These are phyloP conservation scores for Penicillium canescens DNA, from an alignment of 495 filamentous ascomycete genomes.

Conservation along the genomic window DNA sequence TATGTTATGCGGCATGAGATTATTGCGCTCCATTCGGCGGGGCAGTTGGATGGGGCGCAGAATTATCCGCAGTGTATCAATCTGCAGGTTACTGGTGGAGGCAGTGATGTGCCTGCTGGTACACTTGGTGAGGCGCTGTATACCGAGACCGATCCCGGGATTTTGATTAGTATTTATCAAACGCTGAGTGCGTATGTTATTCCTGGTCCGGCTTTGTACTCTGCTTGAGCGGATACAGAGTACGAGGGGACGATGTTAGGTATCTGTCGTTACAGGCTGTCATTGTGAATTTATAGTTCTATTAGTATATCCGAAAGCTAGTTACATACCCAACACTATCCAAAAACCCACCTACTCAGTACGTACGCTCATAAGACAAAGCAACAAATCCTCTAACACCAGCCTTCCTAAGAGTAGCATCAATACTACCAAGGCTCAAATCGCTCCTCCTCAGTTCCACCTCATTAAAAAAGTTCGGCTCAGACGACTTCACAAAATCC, in stretches of 20 bases:
- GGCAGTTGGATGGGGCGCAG: constrained; percentile 60
- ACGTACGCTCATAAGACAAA: constrained; percentile 34
- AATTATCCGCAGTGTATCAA: constrained; percentile 77
- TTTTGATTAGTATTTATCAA: constrained; percentile 61
- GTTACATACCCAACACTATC: background rate
- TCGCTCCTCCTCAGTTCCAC: constrained; percentile 52
- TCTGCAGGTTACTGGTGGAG: constrained; percentile 63
- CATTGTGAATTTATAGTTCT: background rate
- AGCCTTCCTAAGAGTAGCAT: constrained; percentile 24
- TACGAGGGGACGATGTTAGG: background rate
- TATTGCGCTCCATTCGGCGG: constrained; percentile 67
- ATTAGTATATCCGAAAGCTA: background rate
- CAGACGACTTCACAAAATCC: constrained; percentile 50
- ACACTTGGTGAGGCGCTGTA: constrained; percentile 60
- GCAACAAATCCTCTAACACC: constrained; percentile 42
- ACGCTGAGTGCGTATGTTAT: constrained; percentile 46
- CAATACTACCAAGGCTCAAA: constrained; percentile 26
- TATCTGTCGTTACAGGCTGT: background rate
- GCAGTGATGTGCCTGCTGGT: constrained; percentile 54
- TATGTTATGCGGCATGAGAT: constrained; percentile 80
- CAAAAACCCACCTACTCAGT: constrained; percentile 10
- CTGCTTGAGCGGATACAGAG: constrained; percentile 4
- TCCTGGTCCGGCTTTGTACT: constrained; percentile 50
- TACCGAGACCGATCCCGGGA: constrained; percentile 55
- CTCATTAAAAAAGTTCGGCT: constrained; percentile 69